phyloP scores from a whole-genome alignment of 768 basidiomycete genomes.

The Royoungia palumana region DNA sequence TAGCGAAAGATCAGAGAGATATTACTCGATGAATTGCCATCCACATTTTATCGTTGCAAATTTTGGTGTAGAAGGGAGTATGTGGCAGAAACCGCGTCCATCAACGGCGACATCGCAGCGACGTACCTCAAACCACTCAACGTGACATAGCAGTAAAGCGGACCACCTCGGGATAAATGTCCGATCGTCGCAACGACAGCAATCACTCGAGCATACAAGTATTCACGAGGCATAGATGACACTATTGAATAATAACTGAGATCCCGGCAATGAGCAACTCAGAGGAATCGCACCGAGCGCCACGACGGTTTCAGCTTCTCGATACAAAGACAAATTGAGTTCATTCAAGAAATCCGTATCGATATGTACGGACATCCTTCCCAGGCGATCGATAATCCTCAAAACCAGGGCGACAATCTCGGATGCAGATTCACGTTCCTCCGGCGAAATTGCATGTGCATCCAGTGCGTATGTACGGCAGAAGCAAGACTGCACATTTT shows the following conservation, averaged over 20 bases:
- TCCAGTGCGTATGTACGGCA: conserved; percentile 14
- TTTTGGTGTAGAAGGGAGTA: conserved; percentile 10
- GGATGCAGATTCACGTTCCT: conserved; percentile 1
- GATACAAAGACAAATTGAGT: conserved; percentile 8
- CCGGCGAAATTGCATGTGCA: conserved; percentile 10
- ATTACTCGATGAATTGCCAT: conserved; percentile 11
- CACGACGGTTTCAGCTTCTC: conserved; percentile 12
- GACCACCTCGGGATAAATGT: conserved; percentile 12
- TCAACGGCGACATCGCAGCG: conserved; percentile 14
- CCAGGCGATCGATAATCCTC: conserved; percentile 6
- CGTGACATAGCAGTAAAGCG: conserved; percentile 3
- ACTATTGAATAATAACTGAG: conserved; percentile 11
- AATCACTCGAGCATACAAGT: conserved; percentile 14
- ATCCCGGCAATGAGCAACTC: not conserved
- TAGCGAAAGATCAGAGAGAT: conserved; percentile 9
- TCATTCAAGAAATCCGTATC: conserved; percentile 10
- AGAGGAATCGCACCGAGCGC: conserved; percentile 13
- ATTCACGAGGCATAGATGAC: conserved; percentile 1
- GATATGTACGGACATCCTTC: conserved; percentile 1
- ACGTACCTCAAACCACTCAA: conserved; percentile 9
- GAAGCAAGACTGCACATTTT: conserved; percentile 12
- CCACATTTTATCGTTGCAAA: conserved; percentile 10
- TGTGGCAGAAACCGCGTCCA: conserved; percentile 16
- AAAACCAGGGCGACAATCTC: conserved; percentile 10
- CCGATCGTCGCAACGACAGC: conserved; percentile 13